Percentiles rank a stretch among this genome's conserved stretches.
Evolutionary conservation across 148 eudicot species (phyloP).

Genomic region (Vaccinium darrowii): DNA sequence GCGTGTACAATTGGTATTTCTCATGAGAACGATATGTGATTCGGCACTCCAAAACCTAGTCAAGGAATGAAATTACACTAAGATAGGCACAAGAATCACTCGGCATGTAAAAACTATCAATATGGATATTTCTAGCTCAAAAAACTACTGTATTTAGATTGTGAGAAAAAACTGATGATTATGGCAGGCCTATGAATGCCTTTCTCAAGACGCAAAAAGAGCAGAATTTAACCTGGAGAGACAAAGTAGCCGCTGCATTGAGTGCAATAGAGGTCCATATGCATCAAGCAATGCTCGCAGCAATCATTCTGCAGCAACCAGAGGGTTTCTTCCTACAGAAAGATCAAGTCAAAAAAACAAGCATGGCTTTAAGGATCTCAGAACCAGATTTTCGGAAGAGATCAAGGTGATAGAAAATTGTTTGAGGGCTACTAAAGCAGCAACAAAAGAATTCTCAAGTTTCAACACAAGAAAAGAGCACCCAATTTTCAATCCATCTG

Average conservation of each 20-base stretch:
- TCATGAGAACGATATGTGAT: not conserved
- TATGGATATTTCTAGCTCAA: no score
- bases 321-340: not conserved
- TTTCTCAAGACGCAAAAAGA: conserved; percentile 51
- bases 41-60: no score
- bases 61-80: not conserved
- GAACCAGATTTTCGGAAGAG: conserved; percentile 49
- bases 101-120: no score
- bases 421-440: conserved; percentile 38
- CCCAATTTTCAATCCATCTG: conserved; percentile 42
- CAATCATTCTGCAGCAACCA: not conserved
- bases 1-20: not conserved
- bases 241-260: conserved; percentile 35
- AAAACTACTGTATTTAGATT: no score
- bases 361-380: conserved; percentile 28
- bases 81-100: no score
- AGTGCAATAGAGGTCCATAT: conserved; percentile 27
- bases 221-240: conserved; percentile 57
- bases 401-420: conserved; percentile 58
- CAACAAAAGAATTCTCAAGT: conserved; percentile 31
- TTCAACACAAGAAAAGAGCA: conserved; percentile 32
- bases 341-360: conserved; percentile 15
- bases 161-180: not conserved
- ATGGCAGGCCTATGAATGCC: conserved; percentile 69
- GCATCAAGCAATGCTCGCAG: not conserved